Conservation (phyloP, 192 early-diverging fungal species). For the Nowakowskiella sp. region DNA sequence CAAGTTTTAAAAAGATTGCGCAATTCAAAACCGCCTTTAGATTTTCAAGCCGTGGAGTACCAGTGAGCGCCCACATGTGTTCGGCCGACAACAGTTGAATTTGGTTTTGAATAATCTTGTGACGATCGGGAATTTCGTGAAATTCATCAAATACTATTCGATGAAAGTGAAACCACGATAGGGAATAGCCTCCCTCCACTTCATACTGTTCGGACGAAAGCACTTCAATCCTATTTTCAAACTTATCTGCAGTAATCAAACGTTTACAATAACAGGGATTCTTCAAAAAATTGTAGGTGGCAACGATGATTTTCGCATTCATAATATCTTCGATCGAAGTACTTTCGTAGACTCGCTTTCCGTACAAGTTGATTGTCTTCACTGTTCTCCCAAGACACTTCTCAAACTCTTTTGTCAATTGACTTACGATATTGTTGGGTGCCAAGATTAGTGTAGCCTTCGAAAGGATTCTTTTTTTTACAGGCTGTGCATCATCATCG, state of each 20-base stretch:
- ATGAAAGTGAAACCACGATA: constrained; percentile 19
- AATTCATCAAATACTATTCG: constrained; percentile 18
- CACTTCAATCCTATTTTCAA: not conserved
- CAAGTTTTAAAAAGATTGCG: constrained; percentile 6
- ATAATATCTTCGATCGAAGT: not conserved
- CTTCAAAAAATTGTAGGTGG: constrained; percentile 11
- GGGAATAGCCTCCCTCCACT: constrained; percentile 2
- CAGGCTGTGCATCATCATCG: too few relatives aligned
- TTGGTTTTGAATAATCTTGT: constrained; percentile 1
- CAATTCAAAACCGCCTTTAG: not conserved
- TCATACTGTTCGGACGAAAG: too few relatives aligned
- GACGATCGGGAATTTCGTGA: constrained; percentile 15
- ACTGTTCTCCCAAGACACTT: constrained; percentile 12
- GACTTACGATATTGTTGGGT: too few relatives aligned
- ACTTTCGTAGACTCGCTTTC: constrained; percentile 4
- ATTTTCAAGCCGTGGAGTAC: constrained; percentile 7
- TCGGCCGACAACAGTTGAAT: constrained; percentile 1
- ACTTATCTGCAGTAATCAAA: constrained; percentile 1
- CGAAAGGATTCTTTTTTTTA: not conserved
- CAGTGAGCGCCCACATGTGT: constrained; percentile 17
- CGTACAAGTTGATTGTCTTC: constrained; percentile 10
- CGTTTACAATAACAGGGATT: constrained; percentile 2
- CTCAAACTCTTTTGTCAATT: constrained; percentile 13
- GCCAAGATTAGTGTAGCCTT: constrained; percentile 7
- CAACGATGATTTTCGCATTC: constrained; percentile 3